phyloP scores from a whole-genome alignment of 1,284 basidiomycete species.

The Pseudozyma pruni region DNA sequence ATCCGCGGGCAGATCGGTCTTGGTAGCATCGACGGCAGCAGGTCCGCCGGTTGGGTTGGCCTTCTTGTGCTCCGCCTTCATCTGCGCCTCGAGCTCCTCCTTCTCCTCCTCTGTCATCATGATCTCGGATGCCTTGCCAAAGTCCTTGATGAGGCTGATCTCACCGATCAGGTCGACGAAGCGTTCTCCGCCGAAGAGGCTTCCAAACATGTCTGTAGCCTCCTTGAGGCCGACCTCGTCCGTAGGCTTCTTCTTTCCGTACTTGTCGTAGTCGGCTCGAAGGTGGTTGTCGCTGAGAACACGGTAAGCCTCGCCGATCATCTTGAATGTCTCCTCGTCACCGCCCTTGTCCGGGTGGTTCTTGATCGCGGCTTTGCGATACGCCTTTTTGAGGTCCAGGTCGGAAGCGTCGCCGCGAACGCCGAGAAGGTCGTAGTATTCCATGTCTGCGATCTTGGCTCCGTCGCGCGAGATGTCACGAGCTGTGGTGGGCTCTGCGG shows the following conservation, averaged over 20 bases:
- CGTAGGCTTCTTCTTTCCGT: slow-evolving; percentile 77
- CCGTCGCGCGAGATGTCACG: slow-evolving; percentile 64
- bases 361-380: slow-evolving; percentile 93
- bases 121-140: slow-evolving; percentile 68
- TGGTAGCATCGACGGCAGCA: slow-evolving; percentile 29
- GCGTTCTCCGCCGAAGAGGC: slow-evolving; percentile 67
- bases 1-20: slow-evolving; percentile 31
- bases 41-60: slow-evolving; percentile 33
- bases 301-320: slow-evolving; percentile 74
- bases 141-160: slow-evolving; percentile 67
- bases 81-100: slow-evolving; percentile 81
- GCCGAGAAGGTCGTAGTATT: slow-evolving; percentile 67
- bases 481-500: slow-evolving; percentile 33
- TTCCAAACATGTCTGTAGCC: slow-evolving; percentile 68
- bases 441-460: slow-evolving; percentile 66
- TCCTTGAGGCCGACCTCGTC: slow-evolving; percentile 67
- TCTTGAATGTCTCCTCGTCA: slow-evolving; percentile 63
- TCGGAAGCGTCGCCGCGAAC: slow-evolving; percentile 70
- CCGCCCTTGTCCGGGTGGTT: slow-evolving; percentile 72
- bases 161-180: slow-evolving; percentile 67
- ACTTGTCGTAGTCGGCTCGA: slow-evolving; percentile 91
- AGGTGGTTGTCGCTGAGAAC: slow-evolving; percentile 75
- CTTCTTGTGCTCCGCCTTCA: slow-evolving; percentile 69
- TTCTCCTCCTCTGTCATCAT: slow-evolving; percentile 86
- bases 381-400: slow-evolving; percentile 90